A percentile compares a stretch with the other conserved stretches of the same genome.
These are phyloP conservation scores for Hymenoscyphus fraxineus DNA, from an alignment of 2,329 filamentous ascomycete genomes.

Conservation along the genomic window DNA sequence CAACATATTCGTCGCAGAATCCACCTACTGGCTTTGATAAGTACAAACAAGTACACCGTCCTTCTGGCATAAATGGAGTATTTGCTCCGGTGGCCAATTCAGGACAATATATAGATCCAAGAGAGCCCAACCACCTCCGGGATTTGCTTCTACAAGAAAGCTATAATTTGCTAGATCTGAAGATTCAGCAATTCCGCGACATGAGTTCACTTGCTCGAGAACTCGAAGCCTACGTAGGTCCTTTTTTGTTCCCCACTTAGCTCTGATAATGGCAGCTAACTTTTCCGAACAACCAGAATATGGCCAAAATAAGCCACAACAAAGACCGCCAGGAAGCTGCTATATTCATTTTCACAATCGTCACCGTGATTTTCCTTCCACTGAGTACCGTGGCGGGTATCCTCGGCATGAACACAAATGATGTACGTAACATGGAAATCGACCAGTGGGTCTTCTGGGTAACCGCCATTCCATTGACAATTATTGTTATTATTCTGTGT, in stretches of 20 bases:
- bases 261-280: background rate
- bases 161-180: background rate
- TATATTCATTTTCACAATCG: slow-evolving; percentile 35
- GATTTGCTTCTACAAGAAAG: background rate
- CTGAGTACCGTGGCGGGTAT: slow-evolving; percentile 32
- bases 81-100: background rate
- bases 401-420: slow-evolving; percentile 36
- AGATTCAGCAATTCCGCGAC: background rate
- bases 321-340: slow-evolving; percentile 32
- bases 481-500: slow-evolving; percentile 26
- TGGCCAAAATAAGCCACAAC: slow-evolving; percentile 6
- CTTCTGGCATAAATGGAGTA: background rate
- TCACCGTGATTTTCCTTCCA: slow-evolving; percentile 36
- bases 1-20: background rate
- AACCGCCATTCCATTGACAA: slow-evolving; percentile 31
- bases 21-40: background rate
- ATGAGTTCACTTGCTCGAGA: background rate
- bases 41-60: background rate
- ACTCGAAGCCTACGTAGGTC: background rate
- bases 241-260: background rate
- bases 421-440: slow-evolving; percentile 32
- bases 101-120: background rate
- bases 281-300: background rate
- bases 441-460: slow-evolving; percentile 35
- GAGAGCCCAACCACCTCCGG: background rate